These are phyloP conservation scores for Fusarium equiseti DNA, from an alignment of 2,329 filamentous ascomycete species.

Conservation along the genomic window DNA sequence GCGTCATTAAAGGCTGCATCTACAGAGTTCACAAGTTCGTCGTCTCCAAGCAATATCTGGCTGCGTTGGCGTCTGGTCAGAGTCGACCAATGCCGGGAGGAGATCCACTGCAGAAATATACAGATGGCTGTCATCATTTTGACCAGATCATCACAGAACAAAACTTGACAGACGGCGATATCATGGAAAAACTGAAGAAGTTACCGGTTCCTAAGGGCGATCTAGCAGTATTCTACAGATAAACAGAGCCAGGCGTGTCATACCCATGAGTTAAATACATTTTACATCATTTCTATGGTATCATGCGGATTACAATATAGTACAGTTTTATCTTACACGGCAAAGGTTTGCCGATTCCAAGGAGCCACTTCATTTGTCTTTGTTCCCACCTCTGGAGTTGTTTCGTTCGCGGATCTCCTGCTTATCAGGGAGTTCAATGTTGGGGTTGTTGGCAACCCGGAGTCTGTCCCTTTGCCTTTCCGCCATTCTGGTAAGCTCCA, in stretches of 20 bases:
- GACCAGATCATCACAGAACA: conserved; percentile 86
- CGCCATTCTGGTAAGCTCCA: conserved; percentile 44
- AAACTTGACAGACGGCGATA: conserved; percentile 76
- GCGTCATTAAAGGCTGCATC: conserved; percentile 92
- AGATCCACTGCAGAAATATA: conserved; percentile 72
- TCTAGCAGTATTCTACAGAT: conserved; percentile 67
- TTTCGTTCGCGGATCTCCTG: conserved; percentile 49
- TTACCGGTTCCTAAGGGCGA: conserved; percentile 66
- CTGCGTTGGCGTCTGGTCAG: conserved; percentile 66
- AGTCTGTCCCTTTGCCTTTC: conserved; percentile 39
- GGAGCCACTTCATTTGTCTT: conserved; percentile 4
- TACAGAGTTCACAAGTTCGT: conserved; percentile 95
- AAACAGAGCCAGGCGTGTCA: conserved; percentile 9
- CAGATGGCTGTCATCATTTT: conserved; percentile 81
- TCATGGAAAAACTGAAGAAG: conserved; percentile 75
- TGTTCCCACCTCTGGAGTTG: conserved; percentile 21
- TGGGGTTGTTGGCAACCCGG: conserved; percentile 56
- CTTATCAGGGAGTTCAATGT: conserved; percentile 56
- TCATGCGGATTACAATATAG: conserved; percentile 48
- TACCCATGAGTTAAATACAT: conserved; percentile 31
- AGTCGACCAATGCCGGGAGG: conserved; percentile 56
- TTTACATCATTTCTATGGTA: conserved; percentile 48
- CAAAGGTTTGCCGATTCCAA: conserved; percentile 2
- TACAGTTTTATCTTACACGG: conserved; percentile 47
- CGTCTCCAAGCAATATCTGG: conserved; percentile 73